These are phyloP conservation scores for Penicillium janthinellum DNA, from an alignment of 2,329 filamentous ascomycete genomes.

Conservation along the genomic window DNA sequence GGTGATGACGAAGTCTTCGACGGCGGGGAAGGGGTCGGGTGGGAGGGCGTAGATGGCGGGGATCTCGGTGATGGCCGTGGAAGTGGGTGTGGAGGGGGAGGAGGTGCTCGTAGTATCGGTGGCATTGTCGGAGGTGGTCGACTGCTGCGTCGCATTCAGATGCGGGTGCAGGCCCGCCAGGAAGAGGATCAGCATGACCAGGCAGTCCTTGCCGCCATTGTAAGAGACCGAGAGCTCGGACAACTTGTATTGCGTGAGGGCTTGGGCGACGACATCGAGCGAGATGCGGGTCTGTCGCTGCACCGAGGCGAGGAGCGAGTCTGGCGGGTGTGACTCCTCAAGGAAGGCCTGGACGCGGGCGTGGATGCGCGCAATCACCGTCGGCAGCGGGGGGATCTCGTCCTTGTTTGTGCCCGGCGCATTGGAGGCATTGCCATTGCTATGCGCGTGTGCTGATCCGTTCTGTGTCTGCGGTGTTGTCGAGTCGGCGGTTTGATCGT, in stretches of 20 bases:
- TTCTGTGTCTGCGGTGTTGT: constrained; percentile 6
- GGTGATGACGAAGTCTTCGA: constrained; percentile 77
- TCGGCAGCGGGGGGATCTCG: constrained; percentile 44
- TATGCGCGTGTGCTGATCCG: constrained; percentile 8
- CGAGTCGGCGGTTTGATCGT: background rate
- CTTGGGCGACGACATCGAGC: constrained; percentile 72
- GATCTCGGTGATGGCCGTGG: constrained; percentile 50
- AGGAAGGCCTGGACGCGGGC: constrained; percentile 66
- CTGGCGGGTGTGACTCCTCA: constrained; percentile 57
- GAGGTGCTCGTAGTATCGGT: background rate
- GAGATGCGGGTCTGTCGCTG: constrained; percentile 75
- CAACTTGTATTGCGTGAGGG: constrained; percentile 73
- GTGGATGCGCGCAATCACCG: constrained; percentile 68
- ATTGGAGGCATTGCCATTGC: constrained; percentile 8
- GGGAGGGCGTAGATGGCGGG: constrained; percentile 90
- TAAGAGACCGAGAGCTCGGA: constrained; percentile 86
- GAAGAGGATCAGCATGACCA: constrained; percentile 86
- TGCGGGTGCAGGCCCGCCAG: constrained; percentile 63
- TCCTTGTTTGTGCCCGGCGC: background rate
- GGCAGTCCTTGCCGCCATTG: constrained; percentile 97
- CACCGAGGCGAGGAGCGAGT: constrained; percentile 60
- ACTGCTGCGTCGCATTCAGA: constrained; percentile 35
- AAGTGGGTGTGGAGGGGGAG: background rate
- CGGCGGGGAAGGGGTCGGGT: constrained; percentile 77
- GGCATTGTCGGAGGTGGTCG: background rate